phyloP scores from a whole-genome alignment of 495 filamentous ascomycete genomes.

The Podospora tetraspora region DNA sequence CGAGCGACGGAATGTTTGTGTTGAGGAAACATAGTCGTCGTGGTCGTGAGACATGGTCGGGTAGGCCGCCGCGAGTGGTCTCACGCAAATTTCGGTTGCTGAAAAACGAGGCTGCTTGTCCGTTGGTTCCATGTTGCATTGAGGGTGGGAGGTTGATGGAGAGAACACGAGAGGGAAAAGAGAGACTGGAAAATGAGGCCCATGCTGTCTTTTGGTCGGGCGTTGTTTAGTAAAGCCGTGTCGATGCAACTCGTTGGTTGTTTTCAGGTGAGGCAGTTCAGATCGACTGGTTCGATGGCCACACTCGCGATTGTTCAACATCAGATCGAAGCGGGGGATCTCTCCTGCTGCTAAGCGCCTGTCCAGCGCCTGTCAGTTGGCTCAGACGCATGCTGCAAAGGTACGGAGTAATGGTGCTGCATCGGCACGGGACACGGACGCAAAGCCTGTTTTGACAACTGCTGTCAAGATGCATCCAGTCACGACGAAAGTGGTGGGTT shows the following conservation, averaged over 20 bases:
- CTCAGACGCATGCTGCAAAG: background rate
- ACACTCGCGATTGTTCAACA: no score
- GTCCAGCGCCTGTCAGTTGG: background rate
- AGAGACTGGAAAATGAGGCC: background rate
- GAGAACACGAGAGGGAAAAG: background rate
- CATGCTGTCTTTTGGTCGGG: background rate
- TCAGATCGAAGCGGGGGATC: no score
- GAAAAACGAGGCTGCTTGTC: background rate
- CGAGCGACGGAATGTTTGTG: background rate
- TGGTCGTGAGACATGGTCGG: background rate
- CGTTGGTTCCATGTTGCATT: background rate
- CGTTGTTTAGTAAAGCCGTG: background rate
- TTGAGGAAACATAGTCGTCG: background rate
- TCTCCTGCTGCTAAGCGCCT: no score
- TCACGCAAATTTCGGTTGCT: background rate
- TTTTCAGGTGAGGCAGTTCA: background rate
- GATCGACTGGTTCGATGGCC: no score
- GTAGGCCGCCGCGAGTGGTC: background rate
- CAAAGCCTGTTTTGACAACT: background rate
- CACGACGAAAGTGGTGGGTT: background rate
- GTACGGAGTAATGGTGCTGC: background rate
- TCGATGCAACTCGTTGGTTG: background rate
- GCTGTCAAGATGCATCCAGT: background rate
- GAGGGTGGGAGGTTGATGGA: background rate
- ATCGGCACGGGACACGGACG: background rate